Conservation (phyloP, 2,329 filamentous ascomycete genomes). For the Metarhizium album region DNA sequence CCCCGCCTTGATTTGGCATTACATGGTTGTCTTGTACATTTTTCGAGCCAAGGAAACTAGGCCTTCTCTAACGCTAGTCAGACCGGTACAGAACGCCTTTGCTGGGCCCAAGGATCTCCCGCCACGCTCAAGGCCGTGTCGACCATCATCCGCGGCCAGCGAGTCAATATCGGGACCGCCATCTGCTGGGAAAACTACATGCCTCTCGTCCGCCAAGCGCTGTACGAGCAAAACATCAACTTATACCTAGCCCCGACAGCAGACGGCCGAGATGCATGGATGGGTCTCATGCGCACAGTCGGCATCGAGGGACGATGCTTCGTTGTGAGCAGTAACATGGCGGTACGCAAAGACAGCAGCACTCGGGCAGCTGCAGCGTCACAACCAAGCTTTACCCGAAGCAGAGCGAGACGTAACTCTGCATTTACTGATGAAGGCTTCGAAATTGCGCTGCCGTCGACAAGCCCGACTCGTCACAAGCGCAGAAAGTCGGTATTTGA, state of each 20-base stretch:
- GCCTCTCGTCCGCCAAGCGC: slow-evolving; percentile 71
- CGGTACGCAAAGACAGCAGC: slow-evolving; percentile 29
- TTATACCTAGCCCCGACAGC: slow-evolving; percentile 86
- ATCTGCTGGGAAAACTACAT: slow-evolving; percentile 99
- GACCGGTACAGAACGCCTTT: slow-evolving; percentile 70
- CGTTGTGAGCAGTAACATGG: slow-evolving; percentile 80
- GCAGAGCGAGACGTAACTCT: slow-evolving; percentile 23
- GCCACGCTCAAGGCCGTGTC: slow-evolving; percentile 69
- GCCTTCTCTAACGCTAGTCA: slow-evolving; percentile 16
- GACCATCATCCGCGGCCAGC: slow-evolving; percentile 67
- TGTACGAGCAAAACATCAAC: slow-evolving; percentile 88
- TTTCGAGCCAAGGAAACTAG: background rate
- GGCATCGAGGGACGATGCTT: slow-evolving; percentile 76
- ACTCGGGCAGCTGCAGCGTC: background rate
- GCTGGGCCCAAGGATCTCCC: slow-evolving; percentile 82
- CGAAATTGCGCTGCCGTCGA: slow-evolving; percentile 32
- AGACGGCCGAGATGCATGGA: slow-evolving; percentile 74
- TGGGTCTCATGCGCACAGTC: slow-evolving; percentile 69
- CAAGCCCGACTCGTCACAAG: slow-evolving; percentile 13
- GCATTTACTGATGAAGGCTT: slow-evolving; percentile 34
- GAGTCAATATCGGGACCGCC: slow-evolving; percentile 70
- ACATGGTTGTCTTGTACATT: background rate
- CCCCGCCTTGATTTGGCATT: background rate
- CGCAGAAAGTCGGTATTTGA: slow-evolving; percentile 35
- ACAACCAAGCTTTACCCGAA: slow-evolving; percentile 2